Evolutionary conservation across 129 eudicot genomes (phyloP).

Genomic region (Arctium lappa): DNA sequence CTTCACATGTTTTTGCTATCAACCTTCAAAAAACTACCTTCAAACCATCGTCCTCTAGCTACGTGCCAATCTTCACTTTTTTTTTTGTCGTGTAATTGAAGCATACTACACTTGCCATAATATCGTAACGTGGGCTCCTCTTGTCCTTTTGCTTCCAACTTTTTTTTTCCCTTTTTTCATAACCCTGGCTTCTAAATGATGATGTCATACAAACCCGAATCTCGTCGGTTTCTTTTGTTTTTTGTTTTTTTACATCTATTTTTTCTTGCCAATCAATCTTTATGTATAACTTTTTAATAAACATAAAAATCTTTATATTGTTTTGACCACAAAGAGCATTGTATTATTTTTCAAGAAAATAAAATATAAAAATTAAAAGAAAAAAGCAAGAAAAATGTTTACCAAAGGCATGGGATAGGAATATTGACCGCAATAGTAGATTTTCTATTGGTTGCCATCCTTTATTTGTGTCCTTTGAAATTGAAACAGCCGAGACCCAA

Average conservation of each 20-base stretch:
- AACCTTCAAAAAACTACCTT: neutral
- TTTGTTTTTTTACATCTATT: neutral
- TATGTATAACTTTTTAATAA: too few relatives aligned
- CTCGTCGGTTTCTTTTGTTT: neutral
- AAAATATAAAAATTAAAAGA: neutral
- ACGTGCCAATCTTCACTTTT: neutral
- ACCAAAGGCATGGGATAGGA: neutral
- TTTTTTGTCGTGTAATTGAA: too few relatives aligned
- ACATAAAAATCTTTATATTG: too few relatives aligned
- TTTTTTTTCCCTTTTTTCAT: neutral
- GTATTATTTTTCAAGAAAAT: too few relatives aligned
- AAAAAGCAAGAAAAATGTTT: neutral
- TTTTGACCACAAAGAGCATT: too few relatives aligned
- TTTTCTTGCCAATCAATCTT: neutral
- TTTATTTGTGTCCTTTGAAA: slow-evolving; percentile 30
- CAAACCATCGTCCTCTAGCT: neutral
- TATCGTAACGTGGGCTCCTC: neutral
- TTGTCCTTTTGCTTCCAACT: neutral
- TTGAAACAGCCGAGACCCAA: slow-evolving; percentile 16
- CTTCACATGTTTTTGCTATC: neutral
- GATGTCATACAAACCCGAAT: neutral
- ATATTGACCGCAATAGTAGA: slow-evolving; percentile 21
- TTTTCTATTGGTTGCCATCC: slow-evolving; percentile 22
- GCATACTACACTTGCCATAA: too few relatives aligned
- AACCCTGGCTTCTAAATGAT: neutral